Percentiles rank a stretch among this genome's conserved stretches.
These are phyloP conservation scores for Bathelium albidoporum DNA, from an alignment of 495 filamentous ascomycete species.

Conservation along the genomic window DNA sequence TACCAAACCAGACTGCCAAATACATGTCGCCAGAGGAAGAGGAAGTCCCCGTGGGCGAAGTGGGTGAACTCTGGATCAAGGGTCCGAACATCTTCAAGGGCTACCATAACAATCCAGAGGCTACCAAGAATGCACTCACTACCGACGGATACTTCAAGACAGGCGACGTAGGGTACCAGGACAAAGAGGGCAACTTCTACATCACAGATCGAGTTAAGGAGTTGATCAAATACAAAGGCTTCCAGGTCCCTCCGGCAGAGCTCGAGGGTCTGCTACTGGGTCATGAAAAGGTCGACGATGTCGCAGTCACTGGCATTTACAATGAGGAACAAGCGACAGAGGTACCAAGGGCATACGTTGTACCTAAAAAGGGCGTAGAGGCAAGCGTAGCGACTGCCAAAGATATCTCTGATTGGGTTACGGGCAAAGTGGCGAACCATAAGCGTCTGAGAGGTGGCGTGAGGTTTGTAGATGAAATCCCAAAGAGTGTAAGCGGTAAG, in stretches of 20 bases:
- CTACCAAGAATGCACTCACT: slow-evolving; percentile 55
- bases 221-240: slow-evolving; percentile 45
- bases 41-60: slow-evolving; percentile 32
- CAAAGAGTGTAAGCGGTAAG: slow-evolving; percentile 24
- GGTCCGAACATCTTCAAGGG: slow-evolving; percentile 69
- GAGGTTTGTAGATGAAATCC: slow-evolving; percentile 22
- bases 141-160: slow-evolving; percentile 74
- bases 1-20: slow-evolving; percentile 76
- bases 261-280: slow-evolving; percentile 29
- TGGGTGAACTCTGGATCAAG: slow-evolving; percentile 54
- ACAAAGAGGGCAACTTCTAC: slow-evolving; percentile 45
- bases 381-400: slow-evolving; percentile 17
- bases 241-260: slow-evolving; percentile 32
- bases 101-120: slow-evolving; percentile 61
- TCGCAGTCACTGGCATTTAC: slow-evolving; percentile 33
- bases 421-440: slow-evolving; percentile 26
- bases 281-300: slow-evolving; percentile 28
- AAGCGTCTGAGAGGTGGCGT: slow-evolving; percentile 26
- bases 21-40: slow-evolving; percentile 46
- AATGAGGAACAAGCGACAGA: slow-evolving; percentile 30
- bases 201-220: slow-evolving; percentile 47
- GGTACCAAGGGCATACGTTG: slow-evolving; percentile 32
- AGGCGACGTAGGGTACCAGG: slow-evolving; percentile 58
- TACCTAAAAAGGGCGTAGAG: slow-evolving; percentile 20
- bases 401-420: slow-evolving; percentile 30